These are phyloP conservation scores for Hanseniaspora pseudoguilliermondii DNA, from an alignment of 805 yeast species.

Conservation along the genomic window DNA sequence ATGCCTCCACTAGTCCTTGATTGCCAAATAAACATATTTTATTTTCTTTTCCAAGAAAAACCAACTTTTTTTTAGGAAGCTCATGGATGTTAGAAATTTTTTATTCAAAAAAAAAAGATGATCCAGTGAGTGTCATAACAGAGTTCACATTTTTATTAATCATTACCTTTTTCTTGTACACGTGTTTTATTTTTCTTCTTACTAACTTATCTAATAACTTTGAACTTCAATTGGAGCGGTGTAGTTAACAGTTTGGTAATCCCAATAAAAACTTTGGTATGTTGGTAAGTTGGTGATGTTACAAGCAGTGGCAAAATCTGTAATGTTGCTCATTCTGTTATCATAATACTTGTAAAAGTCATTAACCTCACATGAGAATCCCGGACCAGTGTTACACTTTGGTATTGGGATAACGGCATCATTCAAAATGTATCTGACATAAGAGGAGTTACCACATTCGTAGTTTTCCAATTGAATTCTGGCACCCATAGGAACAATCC, in stretches of 20 bases:
- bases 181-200: neutral
- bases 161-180: neutral
- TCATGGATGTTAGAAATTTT: constrained; percentile 11
- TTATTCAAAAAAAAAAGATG: neutral
- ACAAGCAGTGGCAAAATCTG: constrained; percentile 27
- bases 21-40: constrained; percentile 11
- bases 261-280: constrained; percentile 21
- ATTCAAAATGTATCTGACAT: constrained; percentile 39
- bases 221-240: constrained; percentile 15
- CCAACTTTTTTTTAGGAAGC: constrained; percentile 13
- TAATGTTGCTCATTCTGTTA: constrained; percentile 22
- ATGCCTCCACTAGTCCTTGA: constrained; percentile 13
- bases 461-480: constrained; percentile 40
- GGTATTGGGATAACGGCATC: constrained; percentile 44
- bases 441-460: constrained; percentile 30
- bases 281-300: constrained; percentile 18
- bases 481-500: constrained; percentile 48
- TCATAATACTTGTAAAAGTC: constrained; percentile 27
- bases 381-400: constrained; percentile 41
- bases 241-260: constrained; percentile 16
- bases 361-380: constrained; percentile 34
- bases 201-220: neutral
- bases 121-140: constrained; percentile 13
- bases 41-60: constrained; percentile 12
- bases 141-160: constrained; percentile 6